Evolutionary conservation across 2,329 filamentous ascomycete species (phyloP), one percentile per base, ranked within the genome.

Genomic region (Alternaria sp.): DNA sequence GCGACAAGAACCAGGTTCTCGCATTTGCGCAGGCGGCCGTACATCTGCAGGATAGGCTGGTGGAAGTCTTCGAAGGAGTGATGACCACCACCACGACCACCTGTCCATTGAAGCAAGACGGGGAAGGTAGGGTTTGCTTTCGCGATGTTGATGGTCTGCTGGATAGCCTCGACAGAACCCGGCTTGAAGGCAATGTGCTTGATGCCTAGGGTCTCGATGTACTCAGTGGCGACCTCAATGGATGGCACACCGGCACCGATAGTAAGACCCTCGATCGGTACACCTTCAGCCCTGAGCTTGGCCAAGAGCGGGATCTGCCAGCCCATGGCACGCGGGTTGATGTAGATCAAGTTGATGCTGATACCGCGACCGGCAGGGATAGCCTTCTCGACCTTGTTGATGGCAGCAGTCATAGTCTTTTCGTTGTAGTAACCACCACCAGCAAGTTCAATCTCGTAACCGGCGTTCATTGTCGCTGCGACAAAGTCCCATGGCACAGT

Each of bases 141-240:
- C 9, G 82, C 82, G 53, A 84, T 82, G 63, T 81, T 81, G 68
- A 83, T 79, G 2, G 81, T 81, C 55, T 82, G 77, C 57, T 81
- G 80, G 43, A 84, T 83, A 2, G 80, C 78, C 40, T 80, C 78
- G 2, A 77, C 72, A 2, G 82, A 83, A 38, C 81, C 82, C 18
- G 82, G 82, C 69, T 84, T 84, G 74, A 84, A 83, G 12, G 76
- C 74, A 57, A 84, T 83, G 67, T 83, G 81, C 71, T 81, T 80
- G 54, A 84, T 77, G 11, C 82, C 82, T 9, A 84, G 70, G 4
- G 94, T 98, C 80, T 78, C 68, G 51, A 84, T 83, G 66, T 83
- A 84, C 59, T 82, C 82, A 45, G 80, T 81, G 56, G 80, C 82
- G 20, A 83, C 78, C 22, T 83, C 81, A 30, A 81, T 79, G 7